phyloP scores from a whole-genome alignment of 345 rosid species.

The Abelmoschus esculentus region DNA sequence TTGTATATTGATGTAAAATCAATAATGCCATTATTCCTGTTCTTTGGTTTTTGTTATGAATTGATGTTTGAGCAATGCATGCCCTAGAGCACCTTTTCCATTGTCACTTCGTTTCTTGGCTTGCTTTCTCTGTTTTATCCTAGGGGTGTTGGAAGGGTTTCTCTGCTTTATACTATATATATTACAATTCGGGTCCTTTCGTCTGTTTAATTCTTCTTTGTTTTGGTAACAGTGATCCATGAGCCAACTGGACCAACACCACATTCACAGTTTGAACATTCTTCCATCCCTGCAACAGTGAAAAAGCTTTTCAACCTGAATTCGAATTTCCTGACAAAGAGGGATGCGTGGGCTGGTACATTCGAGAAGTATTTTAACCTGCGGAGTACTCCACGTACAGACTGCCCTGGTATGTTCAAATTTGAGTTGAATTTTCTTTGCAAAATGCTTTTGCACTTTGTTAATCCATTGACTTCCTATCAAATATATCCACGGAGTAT shows the following conservation, averaged over 20 bases:
- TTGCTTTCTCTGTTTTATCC: not conserved
- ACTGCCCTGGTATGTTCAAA: slow-evolving; percentile 76
- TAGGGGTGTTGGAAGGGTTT: no score
- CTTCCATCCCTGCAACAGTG: slow-evolving; percentile 93
- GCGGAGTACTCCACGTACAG: slow-evolving; percentile 76
- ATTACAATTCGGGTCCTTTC: not conserved
- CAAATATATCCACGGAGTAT: no score
- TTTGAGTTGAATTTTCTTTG: not conserved
- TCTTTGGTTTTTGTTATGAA: not conserved
- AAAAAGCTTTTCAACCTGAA: slow-evolving; percentile 90
- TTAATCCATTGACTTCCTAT: not conserved
- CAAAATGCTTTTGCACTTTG: not conserved
- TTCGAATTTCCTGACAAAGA: slow-evolving; percentile 82
- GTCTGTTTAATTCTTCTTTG: slow-evolving; percentile 7
- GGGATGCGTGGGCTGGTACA: slow-evolving; percentile 99
- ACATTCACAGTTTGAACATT: slow-evolving; percentile 78
- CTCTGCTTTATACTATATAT: not conserved
- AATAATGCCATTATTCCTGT: not conserved
- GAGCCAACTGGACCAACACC: slow-evolving; percentile 82
- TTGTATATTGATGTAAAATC: not conserved
- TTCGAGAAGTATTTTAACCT: slow-evolving; percentile 67
- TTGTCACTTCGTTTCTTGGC: not conserved
- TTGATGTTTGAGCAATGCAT: not conserved
- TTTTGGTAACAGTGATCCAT: slow-evolving; percentile 61
- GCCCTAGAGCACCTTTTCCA: not conserved